A percentile compares a stretch with the other conserved stretches of the same genome.
These are phyloP conservation scores for Noccaea bulbosa DNA, from an alignment of 345 rosid genomes.

Conservation along the genomic window DNA sequence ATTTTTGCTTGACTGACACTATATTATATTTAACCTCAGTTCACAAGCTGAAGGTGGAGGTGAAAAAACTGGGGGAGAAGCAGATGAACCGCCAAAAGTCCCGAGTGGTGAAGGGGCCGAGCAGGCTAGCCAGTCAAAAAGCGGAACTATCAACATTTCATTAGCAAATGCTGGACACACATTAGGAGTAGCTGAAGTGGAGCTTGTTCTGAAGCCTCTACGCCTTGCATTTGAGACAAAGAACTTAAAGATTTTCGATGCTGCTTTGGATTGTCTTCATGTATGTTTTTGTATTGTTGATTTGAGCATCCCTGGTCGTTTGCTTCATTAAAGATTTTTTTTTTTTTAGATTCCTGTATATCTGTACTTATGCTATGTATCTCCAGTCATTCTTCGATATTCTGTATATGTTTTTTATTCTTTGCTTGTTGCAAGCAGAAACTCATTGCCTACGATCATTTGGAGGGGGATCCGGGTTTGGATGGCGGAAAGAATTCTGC, in stretches of 20 bases:
- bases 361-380: constrained; percentile 6
- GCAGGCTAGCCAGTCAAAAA: constrained; percentile 49
- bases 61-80: constrained; percentile 50
- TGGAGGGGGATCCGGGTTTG: constrained; percentile 97
- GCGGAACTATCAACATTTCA: constrained; percentile 56
- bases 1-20: constrained; percentile 17
- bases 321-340: neutral
- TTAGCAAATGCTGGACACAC: constrained; percentile 84
- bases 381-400: constrained; percentile 22
- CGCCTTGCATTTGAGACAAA: constrained; percentile 93
- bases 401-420: constrained; percentile 29
- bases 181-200: constrained; percentile 77
- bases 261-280: constrained; percentile 99
- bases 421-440: constrained; percentile 55
- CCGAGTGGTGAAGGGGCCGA: constrained; percentile 49
- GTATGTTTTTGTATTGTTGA: constrained; percentile 51
- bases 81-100: constrained; percentile 47
- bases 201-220: constrained; percentile 90
- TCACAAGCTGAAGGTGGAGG: constrained; percentile 62
- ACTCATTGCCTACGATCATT: constrained; percentile 94
- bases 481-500: constrained; percentile 85
- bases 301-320: constrained; percentile 26
- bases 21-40: constrained; percentile 50
- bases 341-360: constrained; percentile 15
- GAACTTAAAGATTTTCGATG: constrained; percentile 81